Evolutionary conservation across 768 basidiomycete genomes (phyloP).

Genomic region (Pisolithus tinctorius): DNA sequence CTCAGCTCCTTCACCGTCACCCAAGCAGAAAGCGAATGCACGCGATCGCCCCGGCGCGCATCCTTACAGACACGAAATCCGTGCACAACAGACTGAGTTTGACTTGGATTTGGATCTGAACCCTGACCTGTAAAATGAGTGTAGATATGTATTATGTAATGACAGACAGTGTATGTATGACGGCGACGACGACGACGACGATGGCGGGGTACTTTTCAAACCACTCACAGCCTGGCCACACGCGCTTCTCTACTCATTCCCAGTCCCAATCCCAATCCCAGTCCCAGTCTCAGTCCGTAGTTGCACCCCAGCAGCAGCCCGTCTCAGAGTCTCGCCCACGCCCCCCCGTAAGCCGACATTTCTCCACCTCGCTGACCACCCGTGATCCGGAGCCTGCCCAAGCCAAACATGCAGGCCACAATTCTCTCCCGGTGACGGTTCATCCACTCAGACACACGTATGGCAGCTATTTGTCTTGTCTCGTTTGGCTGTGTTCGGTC

Average conservation of each 20-base stretch:
- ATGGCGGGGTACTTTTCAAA: conserved; percentile 82
- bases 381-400: conserved; percentile 25
- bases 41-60: conserved; percentile 51
- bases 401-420: conserved; percentile 32
- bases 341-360: conserved; percentile 61
- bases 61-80: conserved; percentile 66
- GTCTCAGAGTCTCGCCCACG: conserved; percentile 33
- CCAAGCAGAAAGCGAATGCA: conserved; percentile 40
- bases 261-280: conserved; percentile 5
- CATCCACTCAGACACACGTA: conserved; percentile 86
- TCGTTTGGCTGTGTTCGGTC: conserved; percentile 5
- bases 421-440: conserved; percentile 31
- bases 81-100: conserved; percentile 57
- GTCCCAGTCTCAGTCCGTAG: neutral
- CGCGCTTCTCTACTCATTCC: conserved; percentile 48
- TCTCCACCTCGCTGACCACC: conserved; percentile 55
- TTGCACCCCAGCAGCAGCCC: neutral
- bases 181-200: neutral
- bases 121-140: conserved; percentile 53
- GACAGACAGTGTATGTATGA: neutral
- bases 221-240: conserved; percentile 56
- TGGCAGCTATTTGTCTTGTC: conserved; percentile 47
- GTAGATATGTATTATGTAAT: neutral
- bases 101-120: conserved; percentile 83
- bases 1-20: conserved; percentile 58